These are phyloP conservation scores for Hortiboletus campestris DNA, from an alignment of 768 basidiomycete genomes.

Conservation along the genomic window DNA sequence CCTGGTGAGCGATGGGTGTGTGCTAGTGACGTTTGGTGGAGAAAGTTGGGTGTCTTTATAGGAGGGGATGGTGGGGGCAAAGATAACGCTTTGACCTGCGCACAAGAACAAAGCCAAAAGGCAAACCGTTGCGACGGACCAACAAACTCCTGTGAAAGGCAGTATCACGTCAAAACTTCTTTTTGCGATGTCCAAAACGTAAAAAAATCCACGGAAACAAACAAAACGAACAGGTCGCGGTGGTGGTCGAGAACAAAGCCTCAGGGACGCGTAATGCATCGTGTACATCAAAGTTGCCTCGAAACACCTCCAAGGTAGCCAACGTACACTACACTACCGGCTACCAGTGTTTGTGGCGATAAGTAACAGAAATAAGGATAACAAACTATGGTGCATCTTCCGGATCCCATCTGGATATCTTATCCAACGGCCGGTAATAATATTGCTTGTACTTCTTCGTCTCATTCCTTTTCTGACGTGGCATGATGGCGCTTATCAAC, in stretches of 20 bases:
- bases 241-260: not conserved
- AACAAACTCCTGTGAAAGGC: slow-evolving; percentile 20
- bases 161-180: slow-evolving; percentile 8
- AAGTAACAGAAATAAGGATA: slow-evolving; percentile 4
- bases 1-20: not conserved
- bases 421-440: slow-evolving; percentile 73
- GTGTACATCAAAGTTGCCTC: slow-evolving; percentile 16
- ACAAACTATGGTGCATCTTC: slow-evolving; percentile 50
- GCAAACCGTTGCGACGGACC: not conserved
- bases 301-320: slow-evolving; percentile 4
- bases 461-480: slow-evolving; percentile 68
- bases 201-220: slow-evolving; percentile 10
- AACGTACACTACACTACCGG: slow-evolving; percentile 9
- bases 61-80: not conserved
- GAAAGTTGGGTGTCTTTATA: slow-evolving; percentile 19
- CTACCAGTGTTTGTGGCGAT: not conserved
- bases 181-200: not conserved
- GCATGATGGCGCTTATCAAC: slow-evolving; percentile 70
- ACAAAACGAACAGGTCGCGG: not conserved
- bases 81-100: slow-evolving; percentile 10
- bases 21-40: not conserved
- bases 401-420: slow-evolving; percentile 70
- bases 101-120: slow-evolving; percentile 18
- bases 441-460: slow-evolving; percentile 87
- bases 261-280: slow-evolving; percentile 4